These are phyloP conservation scores for Symbiodinium pilosum DNA, from an alignment of 73 alveolate species.

Conservation along the genomic window DNA sequence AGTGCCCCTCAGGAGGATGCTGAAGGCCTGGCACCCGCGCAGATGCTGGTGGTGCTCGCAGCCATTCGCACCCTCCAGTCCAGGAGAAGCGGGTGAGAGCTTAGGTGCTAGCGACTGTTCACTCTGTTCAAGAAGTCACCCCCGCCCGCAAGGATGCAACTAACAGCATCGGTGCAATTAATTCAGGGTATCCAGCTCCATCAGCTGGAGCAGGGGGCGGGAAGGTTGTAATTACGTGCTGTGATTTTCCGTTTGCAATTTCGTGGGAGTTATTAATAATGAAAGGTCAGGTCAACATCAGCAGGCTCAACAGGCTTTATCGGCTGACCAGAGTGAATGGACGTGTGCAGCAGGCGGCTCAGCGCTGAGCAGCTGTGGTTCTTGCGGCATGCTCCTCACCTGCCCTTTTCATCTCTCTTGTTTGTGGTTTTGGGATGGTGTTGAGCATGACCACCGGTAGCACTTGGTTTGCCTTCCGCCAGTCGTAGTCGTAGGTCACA, in stretches of 20 bases:
- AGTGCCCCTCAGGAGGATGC: neutral
- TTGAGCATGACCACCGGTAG: too few relatives aligned
- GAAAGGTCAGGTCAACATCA: too few relatives aligned
- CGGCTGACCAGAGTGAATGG: too few relatives aligned
- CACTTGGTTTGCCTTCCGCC: too few relatives aligned
- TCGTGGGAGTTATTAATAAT: neutral
- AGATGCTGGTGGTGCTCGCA: neutral
- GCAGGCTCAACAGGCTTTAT: too few relatives aligned
- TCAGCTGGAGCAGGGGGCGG: neutral
- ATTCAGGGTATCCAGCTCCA: neutral
- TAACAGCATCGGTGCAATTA: neutral
- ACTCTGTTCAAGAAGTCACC: too few relatives aligned
- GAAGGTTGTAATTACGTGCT: neutral
- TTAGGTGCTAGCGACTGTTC: neutral
- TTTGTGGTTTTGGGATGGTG: too few relatives aligned
- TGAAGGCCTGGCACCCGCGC: neutral
- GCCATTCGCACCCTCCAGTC: neutral
- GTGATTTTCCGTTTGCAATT: neutral
- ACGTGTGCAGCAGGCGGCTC: neutral
- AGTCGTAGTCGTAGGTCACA: too few relatives aligned
- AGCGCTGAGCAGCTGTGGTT: constrained; percentile 59
- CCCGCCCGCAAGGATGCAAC: too few relatives aligned
- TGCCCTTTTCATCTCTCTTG: too few relatives aligned
- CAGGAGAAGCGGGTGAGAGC: neutral
- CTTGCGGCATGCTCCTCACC: neutral